A percentile compares a stretch with the other conserved stretches of the same genome.
Conservation (phyloP, 441 rosid genomes). For the Erysimum pusillum region DNA sequence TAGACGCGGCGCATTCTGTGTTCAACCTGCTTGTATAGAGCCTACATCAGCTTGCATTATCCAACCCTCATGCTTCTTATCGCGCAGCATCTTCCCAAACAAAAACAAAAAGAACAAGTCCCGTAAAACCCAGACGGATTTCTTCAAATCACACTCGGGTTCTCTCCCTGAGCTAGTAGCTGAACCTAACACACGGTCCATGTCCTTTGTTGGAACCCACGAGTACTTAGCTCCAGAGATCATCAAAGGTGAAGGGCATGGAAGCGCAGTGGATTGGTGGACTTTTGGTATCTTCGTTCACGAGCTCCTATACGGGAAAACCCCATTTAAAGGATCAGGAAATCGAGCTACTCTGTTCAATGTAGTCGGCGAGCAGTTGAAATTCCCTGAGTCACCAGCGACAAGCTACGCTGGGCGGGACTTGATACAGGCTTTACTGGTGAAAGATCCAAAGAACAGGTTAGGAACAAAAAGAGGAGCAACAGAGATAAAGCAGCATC, state of each 20-base stretch:
- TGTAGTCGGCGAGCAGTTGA: conserved; percentile 93
- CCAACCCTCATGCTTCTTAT: conserved; percentile 90
- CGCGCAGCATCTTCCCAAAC: conserved; percentile 75
- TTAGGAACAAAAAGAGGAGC: conserved; percentile 97
- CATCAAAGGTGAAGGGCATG: conserved; percentile 97
- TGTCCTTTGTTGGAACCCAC: conserved; percentile 98
- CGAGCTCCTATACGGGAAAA: conserved; percentile 84
- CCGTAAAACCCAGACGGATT: conserved; percentile 62
- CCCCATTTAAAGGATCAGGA: conserved; percentile 96
- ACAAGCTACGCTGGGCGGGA: conserved; percentile 86
- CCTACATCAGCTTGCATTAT: conserved; percentile 78
- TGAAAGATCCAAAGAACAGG: conserved; percentile 92
- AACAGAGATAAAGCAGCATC: conserved; percentile 97
- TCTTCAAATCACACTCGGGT: conserved; percentile 57
- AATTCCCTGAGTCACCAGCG: conserved; percentile 89
- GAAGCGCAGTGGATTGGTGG: conserved; percentile 99
- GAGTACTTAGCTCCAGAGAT: conserved; percentile 99
- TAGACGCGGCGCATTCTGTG: conserved; percentile 70
- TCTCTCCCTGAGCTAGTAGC: conserved; percentile 91
- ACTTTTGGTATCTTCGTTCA: conserved; percentile 93
- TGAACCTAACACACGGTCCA: conserved; percentile 94
- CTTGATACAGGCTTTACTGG: conserved; percentile 83
- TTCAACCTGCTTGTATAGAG: conserved; percentile 88
- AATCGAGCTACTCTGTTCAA: conserved; percentile 94
- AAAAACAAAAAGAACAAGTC: conserved; percentile 85